Evolutionary conservation across 1,284 basidiomycete species (phyloP).

Genomic region (Melampsora larici-populina): DNA sequence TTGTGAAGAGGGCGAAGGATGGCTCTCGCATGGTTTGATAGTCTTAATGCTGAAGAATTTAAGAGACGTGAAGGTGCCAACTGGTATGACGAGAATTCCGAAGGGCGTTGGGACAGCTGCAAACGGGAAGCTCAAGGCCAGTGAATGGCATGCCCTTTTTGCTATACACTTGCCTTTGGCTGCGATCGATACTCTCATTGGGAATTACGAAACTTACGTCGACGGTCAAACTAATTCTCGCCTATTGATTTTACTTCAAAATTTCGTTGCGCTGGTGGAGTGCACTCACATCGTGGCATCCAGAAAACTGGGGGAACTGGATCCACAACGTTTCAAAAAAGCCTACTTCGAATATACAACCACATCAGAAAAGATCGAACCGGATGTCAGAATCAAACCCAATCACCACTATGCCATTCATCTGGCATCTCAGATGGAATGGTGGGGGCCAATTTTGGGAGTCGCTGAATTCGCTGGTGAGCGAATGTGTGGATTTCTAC

Average conservation of each 20-base stretch:
- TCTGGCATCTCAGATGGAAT: not conserved
- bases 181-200: not conserved
- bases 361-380: not conserved
- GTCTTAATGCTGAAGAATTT: not conserved
- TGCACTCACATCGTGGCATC: not conserved
- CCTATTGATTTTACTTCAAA: not conserved
- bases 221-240: not conserved
- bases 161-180: not conserved
- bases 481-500: slow-evolving; percentile 6
- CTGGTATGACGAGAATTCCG: not conserved
- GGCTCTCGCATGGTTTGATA: not conserved
- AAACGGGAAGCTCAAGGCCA: slow-evolving; percentile 1
- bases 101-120: not conserved
- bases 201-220: not conserved
- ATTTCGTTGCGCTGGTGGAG: not conserved
- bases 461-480: slow-evolving; percentile 13
- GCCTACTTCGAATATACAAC: not conserved
- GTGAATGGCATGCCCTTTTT: slow-evolving; percentile 3
- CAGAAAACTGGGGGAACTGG: not conserved
- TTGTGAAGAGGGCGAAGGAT: not conserved
- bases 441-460: slow-evolving; percentile 1
- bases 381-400: not conserved
- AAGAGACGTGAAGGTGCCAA: not conserved
- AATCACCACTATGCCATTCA: slow-evolving; percentile 3
- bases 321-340: not conserved